Conservation (phyloP, 805 yeast genomes). For the Candida sakaeoensis region DNA sequence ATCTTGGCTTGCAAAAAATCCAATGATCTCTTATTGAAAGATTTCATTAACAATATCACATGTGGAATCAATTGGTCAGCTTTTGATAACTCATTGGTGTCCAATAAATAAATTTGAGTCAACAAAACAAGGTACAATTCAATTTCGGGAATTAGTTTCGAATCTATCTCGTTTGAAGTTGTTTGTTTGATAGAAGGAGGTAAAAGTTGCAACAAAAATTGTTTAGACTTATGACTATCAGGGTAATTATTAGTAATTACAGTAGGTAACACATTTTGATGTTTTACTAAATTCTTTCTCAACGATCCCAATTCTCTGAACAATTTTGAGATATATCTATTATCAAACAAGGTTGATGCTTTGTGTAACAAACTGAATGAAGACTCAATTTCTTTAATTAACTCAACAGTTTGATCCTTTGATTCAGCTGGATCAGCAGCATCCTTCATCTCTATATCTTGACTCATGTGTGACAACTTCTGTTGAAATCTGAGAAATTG, state of each 20-base stretch:
- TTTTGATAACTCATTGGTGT: constrained; percentile 47
- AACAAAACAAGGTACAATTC: constrained; percentile 77
- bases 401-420: constrained; percentile 7
- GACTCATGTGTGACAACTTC: constrained; percentile 1
- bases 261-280: constrained; percentile 47
- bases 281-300: constrained; percentile 54
- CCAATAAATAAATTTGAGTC: constrained; percentile 73
- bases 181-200: constrained; percentile 13
- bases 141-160: constrained; percentile 61
- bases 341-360: constrained; percentile 72
- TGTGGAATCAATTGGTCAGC: constrained; percentile 52
- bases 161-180: constrained; percentile 27
- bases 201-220: constrained; percentile 33
- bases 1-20: constrained; percentile 85
- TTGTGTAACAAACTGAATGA: constrained; percentile 49
- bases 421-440: constrained; percentile 2
- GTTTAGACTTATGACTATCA: constrained; percentile 38
- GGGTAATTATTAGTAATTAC: constrained; percentile 58
- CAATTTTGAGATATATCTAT: constrained; percentile 81
- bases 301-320: constrained; percentile 77
- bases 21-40: constrained; percentile 74
- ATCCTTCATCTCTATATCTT: constrained; percentile 11
- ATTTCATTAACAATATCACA: constrained; percentile 51
- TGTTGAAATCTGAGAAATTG: background rate
- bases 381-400: constrained; percentile 37